Evolutionary conservation across 441 rosid genomes (phyloP).

Genomic region (Jatropha podagrica): DNA sequence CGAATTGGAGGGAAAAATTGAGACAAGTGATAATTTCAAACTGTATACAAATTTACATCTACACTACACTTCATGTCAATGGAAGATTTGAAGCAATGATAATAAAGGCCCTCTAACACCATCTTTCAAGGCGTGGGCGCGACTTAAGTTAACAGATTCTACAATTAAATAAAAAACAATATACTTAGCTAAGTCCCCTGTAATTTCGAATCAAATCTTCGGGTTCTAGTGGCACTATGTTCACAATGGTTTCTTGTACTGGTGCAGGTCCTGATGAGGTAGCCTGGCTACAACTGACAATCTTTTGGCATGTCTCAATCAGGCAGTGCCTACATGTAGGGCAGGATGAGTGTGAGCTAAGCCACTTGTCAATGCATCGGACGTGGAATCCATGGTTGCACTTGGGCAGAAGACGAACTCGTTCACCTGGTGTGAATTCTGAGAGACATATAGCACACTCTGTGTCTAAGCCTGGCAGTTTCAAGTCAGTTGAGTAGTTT

Average conservation of each 20-base stretch:
- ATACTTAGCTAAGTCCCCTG: slow-evolving; percentile 37
- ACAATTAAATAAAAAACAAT: not conserved
- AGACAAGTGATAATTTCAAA: slow-evolving; percentile 26
- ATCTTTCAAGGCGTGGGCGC: slow-evolving; percentile 18
- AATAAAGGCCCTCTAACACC: slow-evolving; percentile 12
- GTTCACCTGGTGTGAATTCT: slow-evolving; percentile 54
- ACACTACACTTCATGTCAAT: slow-evolving; percentile 27
- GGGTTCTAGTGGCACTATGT: slow-evolving; percentile 51
- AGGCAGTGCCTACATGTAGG: slow-evolving; percentile 84
- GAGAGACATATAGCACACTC: slow-evolving; percentile 74
- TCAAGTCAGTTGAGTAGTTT: slow-evolving; percentile 51
- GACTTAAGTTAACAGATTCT: slow-evolving; percentile 24
- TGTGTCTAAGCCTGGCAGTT: slow-evolving; percentile 57
- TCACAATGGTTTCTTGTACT: slow-evolving; percentile 41
- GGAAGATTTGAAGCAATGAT: slow-evolving; percentile 12
- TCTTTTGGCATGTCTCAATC: slow-evolving; percentile 68
- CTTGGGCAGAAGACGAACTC: slow-evolving; percentile 63
- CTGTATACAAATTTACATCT: slow-evolving; percentile 33
- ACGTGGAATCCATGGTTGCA: slow-evolving; percentile 84
- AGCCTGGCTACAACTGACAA: slow-evolving; percentile 48
- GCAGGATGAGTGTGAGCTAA: slow-evolving; percentile 75
- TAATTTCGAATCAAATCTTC: slow-evolving; percentile 52
- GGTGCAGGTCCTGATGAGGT: slow-evolving; percentile 40
- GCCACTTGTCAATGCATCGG: slow-evolving; percentile 81
- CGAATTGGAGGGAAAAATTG: not conserved